Evolutionary conservation across 306 rosid genomes (phyloP).

Genomic region (Sindora glabra): DNA sequence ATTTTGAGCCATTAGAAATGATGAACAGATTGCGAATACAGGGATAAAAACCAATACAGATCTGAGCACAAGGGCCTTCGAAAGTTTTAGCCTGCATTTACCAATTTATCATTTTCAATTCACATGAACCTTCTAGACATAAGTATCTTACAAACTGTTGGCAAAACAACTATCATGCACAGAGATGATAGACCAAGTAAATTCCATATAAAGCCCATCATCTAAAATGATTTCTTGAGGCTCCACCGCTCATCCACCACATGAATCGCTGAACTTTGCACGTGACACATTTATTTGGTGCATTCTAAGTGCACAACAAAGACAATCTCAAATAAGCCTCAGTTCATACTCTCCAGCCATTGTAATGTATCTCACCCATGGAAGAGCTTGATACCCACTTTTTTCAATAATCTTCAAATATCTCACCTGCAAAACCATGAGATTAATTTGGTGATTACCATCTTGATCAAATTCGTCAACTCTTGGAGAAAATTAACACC

Average conservation of each 20-base stretch:
- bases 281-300: constrained; percentile 13
- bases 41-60: constrained; percentile 11
- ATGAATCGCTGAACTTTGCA: constrained; percentile 11
- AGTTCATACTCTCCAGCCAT: constrained; percentile 98
- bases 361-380: constrained; percentile 99
- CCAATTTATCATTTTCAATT: no score
- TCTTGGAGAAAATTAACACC: no score
- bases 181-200: constrained; percentile 25
- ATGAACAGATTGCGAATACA: no score
- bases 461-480: neutral
- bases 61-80: constrained; percentile 4
- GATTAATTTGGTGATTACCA: constrained; percentile 2
- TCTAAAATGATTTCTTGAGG: neutral
- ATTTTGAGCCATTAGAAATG: no score
- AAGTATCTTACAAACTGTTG: constrained; percentile 27
- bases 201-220: neutral
- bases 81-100: no score
- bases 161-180: constrained; percentile 19
- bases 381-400: constrained; percentile 97
- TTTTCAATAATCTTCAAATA: constrained; percentile 93
- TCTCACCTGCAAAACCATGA: constrained; percentile 56
- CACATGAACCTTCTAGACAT: constrained; percentile 19
- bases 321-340: constrained; percentile 58
- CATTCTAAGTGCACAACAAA: constrained; percentile 9
- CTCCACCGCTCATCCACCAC: constrained; percentile 17